Conservation (phyloP, 768 basidiomycete genomes). For the Lyophyllum decastes region DNA sequence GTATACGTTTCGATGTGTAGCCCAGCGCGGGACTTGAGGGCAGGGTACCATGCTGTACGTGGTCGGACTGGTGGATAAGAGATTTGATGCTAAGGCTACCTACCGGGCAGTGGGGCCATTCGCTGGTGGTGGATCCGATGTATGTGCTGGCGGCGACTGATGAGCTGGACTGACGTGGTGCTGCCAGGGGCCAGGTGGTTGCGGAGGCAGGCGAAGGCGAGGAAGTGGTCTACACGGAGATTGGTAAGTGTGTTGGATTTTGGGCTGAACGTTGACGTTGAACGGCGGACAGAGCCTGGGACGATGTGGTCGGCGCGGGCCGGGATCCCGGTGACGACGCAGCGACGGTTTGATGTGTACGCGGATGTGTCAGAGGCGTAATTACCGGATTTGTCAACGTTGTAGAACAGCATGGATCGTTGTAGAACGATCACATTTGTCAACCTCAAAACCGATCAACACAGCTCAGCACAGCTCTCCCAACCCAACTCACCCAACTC, state of each 20-base stretch:
- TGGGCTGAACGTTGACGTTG: too few species aligned
- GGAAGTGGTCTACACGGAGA: constrained; percentile 74
- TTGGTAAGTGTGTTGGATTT: constrained; percentile 80
- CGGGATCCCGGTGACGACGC: constrained; percentile 89
- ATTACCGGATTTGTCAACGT: constrained; percentile 39
- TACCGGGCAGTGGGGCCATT: constrained; percentile 78
- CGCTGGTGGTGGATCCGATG: constrained; percentile 90
- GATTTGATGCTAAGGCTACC: neutral
- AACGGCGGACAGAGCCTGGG: constrained; percentile 49
- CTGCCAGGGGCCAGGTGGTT: constrained; percentile 68
- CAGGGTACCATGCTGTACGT: constrained; percentile 86
- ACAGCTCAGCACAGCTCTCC: constrained; percentile 17
- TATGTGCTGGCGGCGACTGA: constrained; percentile 36
- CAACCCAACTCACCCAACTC: constrained; percentile 18
- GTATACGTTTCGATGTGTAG: constrained; percentile 97
- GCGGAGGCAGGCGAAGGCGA: constrained; percentile 76
- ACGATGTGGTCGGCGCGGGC: constrained; percentile 65
- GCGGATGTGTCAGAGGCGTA: constrained; percentile 55
- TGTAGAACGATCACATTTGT: constrained; percentile 44
- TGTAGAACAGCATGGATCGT: constrained; percentile 43
- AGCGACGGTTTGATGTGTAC: constrained; percentile 93
- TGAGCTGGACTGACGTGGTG: constrained; percentile 6
- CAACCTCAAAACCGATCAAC: constrained; percentile 31
- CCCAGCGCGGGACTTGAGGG: constrained; percentile 81
- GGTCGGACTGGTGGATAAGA: neutral